Evolutionary conservation across 345 rosid species (phyloP).

Genomic region (Salix koriyanagi): DNA sequence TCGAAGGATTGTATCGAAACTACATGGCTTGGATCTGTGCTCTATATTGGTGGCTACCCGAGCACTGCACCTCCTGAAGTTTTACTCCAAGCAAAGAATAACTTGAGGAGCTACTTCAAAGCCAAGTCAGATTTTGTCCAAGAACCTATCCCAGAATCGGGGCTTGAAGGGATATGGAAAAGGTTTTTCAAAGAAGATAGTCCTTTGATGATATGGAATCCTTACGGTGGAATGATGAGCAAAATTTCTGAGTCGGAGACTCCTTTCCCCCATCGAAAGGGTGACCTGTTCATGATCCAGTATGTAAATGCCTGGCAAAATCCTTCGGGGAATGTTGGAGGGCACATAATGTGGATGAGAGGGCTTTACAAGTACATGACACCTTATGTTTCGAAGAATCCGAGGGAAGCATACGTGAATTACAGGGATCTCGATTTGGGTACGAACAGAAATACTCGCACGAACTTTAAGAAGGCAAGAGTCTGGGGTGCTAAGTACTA

Average conservation of each 20-base stretch:
- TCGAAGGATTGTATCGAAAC: constrained; percentile 27
- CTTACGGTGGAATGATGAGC: constrained; percentile 67
- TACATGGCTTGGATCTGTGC: constrained; percentile 25
- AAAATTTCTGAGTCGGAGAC: constrained; percentile 36
- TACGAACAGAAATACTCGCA: constrained; percentile 6
- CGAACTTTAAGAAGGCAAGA: background rate
- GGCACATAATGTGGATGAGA: constrained; percentile 28
- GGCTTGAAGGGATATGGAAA: constrained; percentile 23
- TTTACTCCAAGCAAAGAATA: constrained; percentile 23
- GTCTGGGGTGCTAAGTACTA: background rate
- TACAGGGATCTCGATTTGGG: constrained; percentile 19
- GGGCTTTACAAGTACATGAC: constrained; percentile 29
- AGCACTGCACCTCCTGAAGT: constrained; percentile 17
- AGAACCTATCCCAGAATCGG: constrained; percentile 25
- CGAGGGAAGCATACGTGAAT: constrained; percentile 30
- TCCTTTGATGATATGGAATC: constrained; percentile 54
- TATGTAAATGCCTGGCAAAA: constrained; percentile 40
- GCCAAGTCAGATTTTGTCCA: constrained; percentile 35
- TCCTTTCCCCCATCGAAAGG: constrained; percentile 63
- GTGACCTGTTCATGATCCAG: constrained; percentile 46
- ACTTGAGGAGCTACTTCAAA: constrained; percentile 23
- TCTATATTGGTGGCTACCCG: constrained; percentile 16
- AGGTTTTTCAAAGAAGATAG: constrained; percentile 41
- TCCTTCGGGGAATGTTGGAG: constrained; percentile 1
- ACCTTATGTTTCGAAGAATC: constrained; percentile 29